phyloP scores from a whole-genome alignment of 305 asterid genomes.

The Plantago coronopus region DNA sequence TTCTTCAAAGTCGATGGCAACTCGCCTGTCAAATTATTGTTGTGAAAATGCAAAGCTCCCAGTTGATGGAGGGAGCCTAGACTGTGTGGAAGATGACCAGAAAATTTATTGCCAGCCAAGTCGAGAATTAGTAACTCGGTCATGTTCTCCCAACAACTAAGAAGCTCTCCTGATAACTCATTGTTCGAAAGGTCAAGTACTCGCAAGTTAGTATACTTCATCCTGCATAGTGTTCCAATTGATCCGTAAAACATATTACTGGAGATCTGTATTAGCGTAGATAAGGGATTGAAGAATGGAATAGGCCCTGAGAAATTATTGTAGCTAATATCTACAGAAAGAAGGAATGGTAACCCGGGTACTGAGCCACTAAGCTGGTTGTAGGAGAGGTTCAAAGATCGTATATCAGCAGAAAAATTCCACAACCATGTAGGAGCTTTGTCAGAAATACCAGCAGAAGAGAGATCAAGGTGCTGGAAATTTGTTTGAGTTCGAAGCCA shows the following conservation, averaged over 20 bases:
- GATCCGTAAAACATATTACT: conserved; percentile 25
- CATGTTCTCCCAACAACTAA: conserved; percentile 31
- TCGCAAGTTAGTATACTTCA: background rate
- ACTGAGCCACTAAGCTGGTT: conserved; percentile 28
- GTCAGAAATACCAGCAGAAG: conserved; percentile 22
- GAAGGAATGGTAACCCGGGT: too few relatives aligned
- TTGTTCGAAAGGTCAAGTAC: conserved; percentile 32
- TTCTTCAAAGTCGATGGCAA: conserved; percentile 29
- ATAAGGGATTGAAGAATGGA: conserved; percentile 11
- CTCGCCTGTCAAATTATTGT: conserved; percentile 29
- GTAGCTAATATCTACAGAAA: conserved; percentile 17
- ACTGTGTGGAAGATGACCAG: conserved; percentile 31
- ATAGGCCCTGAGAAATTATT: conserved; percentile 26
- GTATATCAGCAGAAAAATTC: conserved; percentile 15
- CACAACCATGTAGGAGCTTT: conserved; percentile 30
- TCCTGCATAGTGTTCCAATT: conserved; percentile 14
- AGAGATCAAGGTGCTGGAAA: conserved; percentile 24
- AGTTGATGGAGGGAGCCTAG: conserved; percentile 19
- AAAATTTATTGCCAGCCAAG: conserved; percentile 28
- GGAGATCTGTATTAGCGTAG: background rate
- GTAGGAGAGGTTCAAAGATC: conserved; percentile 27
- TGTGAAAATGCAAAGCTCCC: conserved; percentile 18
- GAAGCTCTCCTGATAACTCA: conserved; percentile 27
- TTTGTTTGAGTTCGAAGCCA: background rate
- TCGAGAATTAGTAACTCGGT: conserved; percentile 3